Percentiles rank a stretch among this genome's conserved stretches.
Conservation (phyloP, 176 grass and related monocot genomes). For the Oryza coarctata region DNA sequence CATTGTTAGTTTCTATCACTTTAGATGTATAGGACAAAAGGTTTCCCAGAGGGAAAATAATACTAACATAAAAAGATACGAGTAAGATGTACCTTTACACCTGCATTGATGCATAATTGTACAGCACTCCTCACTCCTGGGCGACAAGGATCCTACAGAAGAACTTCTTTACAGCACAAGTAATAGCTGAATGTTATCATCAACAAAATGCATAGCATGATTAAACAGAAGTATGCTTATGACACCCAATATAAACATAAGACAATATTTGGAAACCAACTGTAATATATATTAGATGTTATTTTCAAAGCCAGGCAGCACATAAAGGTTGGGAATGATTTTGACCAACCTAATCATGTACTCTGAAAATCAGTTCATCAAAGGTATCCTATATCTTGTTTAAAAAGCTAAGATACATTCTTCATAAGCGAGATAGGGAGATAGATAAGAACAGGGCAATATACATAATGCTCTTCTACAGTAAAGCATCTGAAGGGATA, state of each 20-base stretch:
- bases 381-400: neutral
- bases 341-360: neutral
- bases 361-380: neutral
- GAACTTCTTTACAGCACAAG: slow-evolving; percentile 27
- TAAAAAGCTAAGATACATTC: neutral
- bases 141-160: slow-evolving; percentile 81
- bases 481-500: neutral
- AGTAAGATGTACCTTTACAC: slow-evolving; percentile 68
- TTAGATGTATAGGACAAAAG: neutral
- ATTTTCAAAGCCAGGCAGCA: neutral
- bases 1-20: neutral
- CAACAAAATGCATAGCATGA: slow-evolving; percentile 14
- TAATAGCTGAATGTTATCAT: slow-evolving; percentile 13
- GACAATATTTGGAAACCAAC: neutral
- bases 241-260: neutral
- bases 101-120: slow-evolving; percentile 64
- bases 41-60: neutral
- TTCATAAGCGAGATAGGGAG: neutral
- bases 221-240: slow-evolving; percentile 19
- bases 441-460: slow-evolving; percentile 15
- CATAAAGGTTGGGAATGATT: neutral
- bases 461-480: neutral
- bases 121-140: slow-evolving; percentile 89
- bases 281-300: slow-evolving; percentile 1
- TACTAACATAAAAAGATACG: neutral